Evolutionary conservation across 306 rosid species (phyloP).

Genomic region (Pterocarpus santalinus): DNA sequence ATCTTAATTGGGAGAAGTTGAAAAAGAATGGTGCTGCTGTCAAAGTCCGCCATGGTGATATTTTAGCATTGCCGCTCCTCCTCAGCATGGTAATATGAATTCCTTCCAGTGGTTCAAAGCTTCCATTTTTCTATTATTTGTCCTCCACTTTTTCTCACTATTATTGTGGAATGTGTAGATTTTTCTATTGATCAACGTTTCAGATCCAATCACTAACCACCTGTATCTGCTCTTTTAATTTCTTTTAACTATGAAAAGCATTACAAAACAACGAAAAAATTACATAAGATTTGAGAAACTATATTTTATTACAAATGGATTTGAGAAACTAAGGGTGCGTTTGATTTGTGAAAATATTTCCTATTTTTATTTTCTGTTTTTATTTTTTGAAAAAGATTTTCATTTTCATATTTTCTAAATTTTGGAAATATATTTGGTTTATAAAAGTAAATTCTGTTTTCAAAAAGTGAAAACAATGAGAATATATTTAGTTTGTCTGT

Average conservation of each 20-base stretch:
- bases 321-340: too few species aligned
- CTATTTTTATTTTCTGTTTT: too few species aligned
- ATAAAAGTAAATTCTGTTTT: too few species aligned
- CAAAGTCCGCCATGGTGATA: slow-evolving; percentile 85
- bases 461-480: too few species aligned
- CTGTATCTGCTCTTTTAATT: slow-evolving; percentile 22
- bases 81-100: slow-evolving; percentile 73
- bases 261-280: too few species aligned
- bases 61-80: slow-evolving; percentile 88
- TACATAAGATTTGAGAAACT: too few species aligned
- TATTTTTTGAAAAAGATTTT: too few species aligned
- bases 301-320: too few species aligned
- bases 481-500: too few species aligned
- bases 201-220: neutral
- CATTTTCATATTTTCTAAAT: too few species aligned
- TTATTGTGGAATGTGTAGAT: neutral
- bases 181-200: neutral
- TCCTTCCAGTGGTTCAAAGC: neutral
- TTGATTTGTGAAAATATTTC: too few species aligned
- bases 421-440: too few species aligned
- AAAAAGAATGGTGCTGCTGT: slow-evolving; percentile 66
- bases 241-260: slow-evolving; percentile 2
- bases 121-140: slow-evolving; percentile 1
- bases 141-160: slow-evolving; percentile 3
- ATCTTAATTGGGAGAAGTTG: slow-evolving; percentile 83